phyloP scores from a whole-genome alignment of 2,329 filamentous ascomycete species.

The Talaromyces piceae region DNA sequence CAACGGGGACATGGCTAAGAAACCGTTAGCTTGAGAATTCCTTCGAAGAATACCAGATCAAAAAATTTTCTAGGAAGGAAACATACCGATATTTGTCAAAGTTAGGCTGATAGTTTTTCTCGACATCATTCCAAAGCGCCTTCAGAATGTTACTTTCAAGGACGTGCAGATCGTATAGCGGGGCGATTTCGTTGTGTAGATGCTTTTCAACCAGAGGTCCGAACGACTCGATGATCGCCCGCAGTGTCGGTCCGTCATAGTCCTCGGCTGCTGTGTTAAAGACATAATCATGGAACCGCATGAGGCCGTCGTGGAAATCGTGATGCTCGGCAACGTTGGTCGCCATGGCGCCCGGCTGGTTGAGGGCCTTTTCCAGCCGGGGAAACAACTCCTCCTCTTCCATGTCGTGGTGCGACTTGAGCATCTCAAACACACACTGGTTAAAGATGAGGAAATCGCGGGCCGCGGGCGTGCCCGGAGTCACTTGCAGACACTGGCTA shows the following conservation, averaged over 20 bases:
- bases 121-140: constrained; percentile 15
- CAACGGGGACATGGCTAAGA: constrained; percentile 12
- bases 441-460: constrained; percentile 18
- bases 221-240: constrained; percentile 16
- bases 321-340: constrained; percentile 13
- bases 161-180: constrained; percentile 12
- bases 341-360: constrained; percentile 12
- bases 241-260: constrained; percentile 14
- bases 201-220: constrained; percentile 16
- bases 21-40: background rate
- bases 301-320: constrained; percentile 13
- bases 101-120: constrained; percentile 4
- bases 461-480: constrained; percentile 13
- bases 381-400: constrained; percentile 16
- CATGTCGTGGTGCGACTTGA: constrained; percentile 14
- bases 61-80: background rate
- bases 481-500: constrained; percentile 15
- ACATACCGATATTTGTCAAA: background rate
- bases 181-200: constrained; percentile 17
- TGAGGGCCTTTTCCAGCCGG: constrained; percentile 12
- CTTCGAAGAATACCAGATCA: background rate
- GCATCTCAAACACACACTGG: constrained; percentile 15
- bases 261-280: constrained; percentile 13
- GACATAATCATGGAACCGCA: constrained; percentile 15
- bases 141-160: constrained; percentile 12